Conservation (phyloP, 2,329 filamentous ascomycete species). For the Coleophoma eucalyptorum region DNA sequence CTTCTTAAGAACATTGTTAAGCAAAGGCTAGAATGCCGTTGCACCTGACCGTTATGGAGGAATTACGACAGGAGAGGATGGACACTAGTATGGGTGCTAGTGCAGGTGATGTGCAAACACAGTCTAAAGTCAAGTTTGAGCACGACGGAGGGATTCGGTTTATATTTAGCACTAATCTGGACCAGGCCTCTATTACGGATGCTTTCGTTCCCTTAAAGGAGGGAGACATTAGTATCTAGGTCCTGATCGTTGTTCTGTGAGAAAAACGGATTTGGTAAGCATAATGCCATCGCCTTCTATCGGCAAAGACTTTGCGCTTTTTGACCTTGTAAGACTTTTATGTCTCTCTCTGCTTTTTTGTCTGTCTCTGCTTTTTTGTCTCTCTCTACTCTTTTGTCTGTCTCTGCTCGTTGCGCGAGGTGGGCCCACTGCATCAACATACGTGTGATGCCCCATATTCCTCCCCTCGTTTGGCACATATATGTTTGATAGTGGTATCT, state of each 20-base stretch:
- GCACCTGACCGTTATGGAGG: too few relatives aligned
- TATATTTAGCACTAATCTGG: too few relatives aligned
- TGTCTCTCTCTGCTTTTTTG: background rate
- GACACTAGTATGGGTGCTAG: too few relatives aligned
- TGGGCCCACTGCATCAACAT: background rate
- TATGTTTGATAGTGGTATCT: background rate
- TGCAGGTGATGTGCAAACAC: too few relatives aligned
- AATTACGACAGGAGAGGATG: too few relatives aligned
- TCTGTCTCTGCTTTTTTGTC: background rate
- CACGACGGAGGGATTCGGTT: too few relatives aligned
- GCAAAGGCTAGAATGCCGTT: too few relatives aligned
- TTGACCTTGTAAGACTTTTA: background rate
- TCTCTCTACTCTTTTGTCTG: background rate
- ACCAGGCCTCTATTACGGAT: too few relatives aligned
- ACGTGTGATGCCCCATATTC: background rate
- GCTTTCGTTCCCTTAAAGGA: too few relatives aligned
- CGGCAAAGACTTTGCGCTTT: background rate
- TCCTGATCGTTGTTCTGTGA: background rate
- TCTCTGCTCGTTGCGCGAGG: background rate
- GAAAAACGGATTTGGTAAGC: background rate
- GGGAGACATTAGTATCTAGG: too few relatives aligned
- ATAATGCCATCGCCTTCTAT: background rate
- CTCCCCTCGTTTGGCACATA: background rate
- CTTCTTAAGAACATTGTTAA: too few relatives aligned
- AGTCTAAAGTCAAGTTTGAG: too few relatives aligned